Evolutionary conservation across 495 filamentous ascomycete species (phyloP).

Genomic region (Podospora comata): DNA sequence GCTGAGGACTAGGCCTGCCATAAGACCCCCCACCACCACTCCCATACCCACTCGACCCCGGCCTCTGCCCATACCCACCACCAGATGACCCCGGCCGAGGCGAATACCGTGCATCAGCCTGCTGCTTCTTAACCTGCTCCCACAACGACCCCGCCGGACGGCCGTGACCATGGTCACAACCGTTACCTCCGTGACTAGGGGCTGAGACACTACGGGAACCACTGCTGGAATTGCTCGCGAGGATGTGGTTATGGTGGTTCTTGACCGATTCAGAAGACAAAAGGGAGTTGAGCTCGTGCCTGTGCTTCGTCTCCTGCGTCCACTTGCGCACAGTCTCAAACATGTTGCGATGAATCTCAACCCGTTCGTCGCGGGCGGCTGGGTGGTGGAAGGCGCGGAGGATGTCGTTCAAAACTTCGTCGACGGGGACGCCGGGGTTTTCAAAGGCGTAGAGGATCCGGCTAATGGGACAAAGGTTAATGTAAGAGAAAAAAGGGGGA

Average conservation of each 20-base stretch:
- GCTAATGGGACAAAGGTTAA: conserved; percentile 27
- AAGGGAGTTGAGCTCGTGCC: conserved; percentile 62
- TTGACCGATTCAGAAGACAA: conserved; percentile 79
- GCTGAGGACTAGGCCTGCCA: conserved; percentile 14
- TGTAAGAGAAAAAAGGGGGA: conserved; percentile 3
- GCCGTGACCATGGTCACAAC: conserved; percentile 34
- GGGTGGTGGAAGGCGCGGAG: conserved; percentile 85
- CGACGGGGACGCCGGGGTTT: conserved; percentile 70
- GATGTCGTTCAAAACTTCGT: conserved; percentile 76
- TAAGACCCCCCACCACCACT: background rate
- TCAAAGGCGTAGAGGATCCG: conserved; percentile 90
- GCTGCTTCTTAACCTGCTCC: conserved; percentile 41
- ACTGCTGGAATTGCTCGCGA: conserved; percentile 9
- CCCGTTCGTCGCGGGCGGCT: conserved; percentile 62
- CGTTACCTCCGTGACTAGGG: conserved; percentile 38
- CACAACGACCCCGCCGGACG: conserved; percentile 50
- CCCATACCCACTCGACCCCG: background rate
- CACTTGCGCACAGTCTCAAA: conserved; percentile 76
- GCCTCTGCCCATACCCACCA: background rate
- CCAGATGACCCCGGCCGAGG: conserved; percentile 5
- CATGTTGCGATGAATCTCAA: conserved; percentile 82
- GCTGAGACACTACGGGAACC: conserved; percentile 30
- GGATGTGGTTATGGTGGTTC: conserved; percentile 69
- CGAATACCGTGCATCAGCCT: conserved; percentile 7
- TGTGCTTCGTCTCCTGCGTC: conserved; percentile 62